phyloP scores from a whole-genome alignment of 805 yeast species.

The Isabelozyma gotoi region DNA sequence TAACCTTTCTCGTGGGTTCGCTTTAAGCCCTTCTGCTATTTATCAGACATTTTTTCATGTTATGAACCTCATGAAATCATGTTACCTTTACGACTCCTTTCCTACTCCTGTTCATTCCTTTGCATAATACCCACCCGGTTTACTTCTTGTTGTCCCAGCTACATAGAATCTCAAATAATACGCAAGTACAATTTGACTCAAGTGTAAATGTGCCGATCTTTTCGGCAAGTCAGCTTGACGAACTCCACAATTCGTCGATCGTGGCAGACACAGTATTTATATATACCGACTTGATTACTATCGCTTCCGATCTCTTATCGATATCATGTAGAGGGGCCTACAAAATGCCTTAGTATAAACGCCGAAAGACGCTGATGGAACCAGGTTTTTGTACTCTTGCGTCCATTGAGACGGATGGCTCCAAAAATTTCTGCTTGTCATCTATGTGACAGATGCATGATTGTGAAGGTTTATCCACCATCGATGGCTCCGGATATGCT shows the following conservation, averaged over 20 bases:
- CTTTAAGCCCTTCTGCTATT: slow-evolving; percentile 3
- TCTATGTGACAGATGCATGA: too few relatives aligned
- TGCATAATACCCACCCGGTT: neutral
- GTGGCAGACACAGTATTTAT: too few relatives aligned
- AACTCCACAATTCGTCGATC: too few relatives aligned
- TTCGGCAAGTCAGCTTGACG: too few relatives aligned
- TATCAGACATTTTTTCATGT: neutral
- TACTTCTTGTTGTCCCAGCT: neutral
- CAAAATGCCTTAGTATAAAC: neutral
- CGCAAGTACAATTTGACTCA: too few relatives aligned
- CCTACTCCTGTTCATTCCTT: neutral
- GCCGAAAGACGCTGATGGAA: too few relatives aligned
- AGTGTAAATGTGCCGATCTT: too few relatives aligned
- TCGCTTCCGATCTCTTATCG: too few relatives aligned
- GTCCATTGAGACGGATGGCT: neutral
- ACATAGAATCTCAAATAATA: neutral
- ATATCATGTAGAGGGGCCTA: neutral
- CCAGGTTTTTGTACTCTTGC: neutral
- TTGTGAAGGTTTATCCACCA: too few relatives aligned
- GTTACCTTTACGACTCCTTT: neutral
- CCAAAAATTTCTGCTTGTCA: neutral
- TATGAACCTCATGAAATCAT: neutral
- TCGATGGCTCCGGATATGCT: neutral
- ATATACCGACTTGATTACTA: too few relatives aligned
- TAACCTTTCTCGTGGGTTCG: slow-evolving; percentile 7